Percentiles rank a stretch among this genome's conserved stretches.
phyloP scores from a whole-genome alignment of 1,139 yeast genomes.

The Kurtzmaniella natalensis region DNA sequence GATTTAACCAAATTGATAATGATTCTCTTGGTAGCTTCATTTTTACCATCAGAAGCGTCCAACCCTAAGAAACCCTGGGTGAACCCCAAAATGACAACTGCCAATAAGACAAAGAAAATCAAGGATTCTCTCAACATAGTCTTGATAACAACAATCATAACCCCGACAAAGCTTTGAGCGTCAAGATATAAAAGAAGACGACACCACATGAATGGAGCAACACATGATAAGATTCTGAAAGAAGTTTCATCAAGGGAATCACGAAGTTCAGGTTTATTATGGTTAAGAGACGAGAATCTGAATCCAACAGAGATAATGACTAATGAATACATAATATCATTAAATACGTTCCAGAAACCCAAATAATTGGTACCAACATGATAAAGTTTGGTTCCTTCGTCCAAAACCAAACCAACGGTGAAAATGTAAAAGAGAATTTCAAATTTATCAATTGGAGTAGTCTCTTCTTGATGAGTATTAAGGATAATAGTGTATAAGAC shows the following conservation, averaged over 20 bases:
- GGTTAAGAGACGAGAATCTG: constrained; percentile 48
- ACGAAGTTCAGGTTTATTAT: constrained; percentile 21
- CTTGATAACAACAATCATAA: constrained; percentile 80
- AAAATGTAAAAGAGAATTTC: constrained; percentile 62
- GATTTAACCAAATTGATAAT: constrained; percentile 65
- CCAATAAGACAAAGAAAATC: constrained; percentile 69
- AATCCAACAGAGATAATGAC: constrained; percentile 51
- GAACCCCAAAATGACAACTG: constrained; percentile 73
- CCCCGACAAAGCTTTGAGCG: constrained; percentile 79
- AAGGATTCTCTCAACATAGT: constrained; percentile 85
- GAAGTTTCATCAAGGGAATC: constrained; percentile 58
- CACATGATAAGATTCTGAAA: constrained; percentile 69
- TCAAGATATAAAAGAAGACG: constrained; percentile 72
- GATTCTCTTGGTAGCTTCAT: constrained; percentile 67
- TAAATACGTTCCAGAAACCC: constrained; percentile 79
- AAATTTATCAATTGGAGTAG: constrained; percentile 29
- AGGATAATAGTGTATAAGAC: constrained; percentile 60
- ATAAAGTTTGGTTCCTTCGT: constrained; percentile 66
- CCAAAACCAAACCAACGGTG: constrained; percentile 62
- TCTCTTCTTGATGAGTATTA: constrained; percentile 39
- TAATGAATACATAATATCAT: constrained; percentile 61
- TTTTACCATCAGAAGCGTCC: constrained; percentile 81
- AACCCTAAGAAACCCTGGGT: constrained; percentile 83
- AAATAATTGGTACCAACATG: constrained; percentile 72
- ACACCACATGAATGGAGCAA: constrained; percentile 87